phyloP scores from a whole-genome alignment of 2,329 filamentous ascomycete genomes.

The Stachybotrys elegans region DNA sequence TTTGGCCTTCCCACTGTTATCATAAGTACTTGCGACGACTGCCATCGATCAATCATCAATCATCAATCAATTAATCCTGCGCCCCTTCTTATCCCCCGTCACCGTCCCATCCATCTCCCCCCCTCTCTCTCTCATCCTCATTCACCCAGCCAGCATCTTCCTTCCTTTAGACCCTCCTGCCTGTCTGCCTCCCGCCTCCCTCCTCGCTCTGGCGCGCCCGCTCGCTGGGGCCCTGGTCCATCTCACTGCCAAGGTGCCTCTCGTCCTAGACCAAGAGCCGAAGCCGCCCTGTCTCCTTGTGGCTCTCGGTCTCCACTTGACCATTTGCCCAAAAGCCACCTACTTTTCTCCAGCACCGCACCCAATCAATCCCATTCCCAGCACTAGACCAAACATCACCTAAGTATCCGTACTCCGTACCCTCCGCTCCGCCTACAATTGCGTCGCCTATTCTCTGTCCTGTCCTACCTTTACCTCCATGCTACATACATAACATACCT shows the following conservation, averaged over 20 bases:
- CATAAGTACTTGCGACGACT: background rate
- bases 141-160: background rate
- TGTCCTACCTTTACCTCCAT: too few relatives aligned
- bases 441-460: background rate
- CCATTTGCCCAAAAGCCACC: constrained; percentile 3
- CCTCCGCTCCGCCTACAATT: background rate
- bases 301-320: constrained; percentile 3
- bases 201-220: background rate
- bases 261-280: background rate
- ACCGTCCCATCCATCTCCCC: too few relatives aligned
- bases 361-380: constrained; percentile 2
- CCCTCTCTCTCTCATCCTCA: too few relatives aligned
- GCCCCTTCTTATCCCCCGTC: too few relatives aligned
- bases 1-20: background rate
- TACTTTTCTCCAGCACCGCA: background rate
- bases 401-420: background rate
- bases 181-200: background rate
- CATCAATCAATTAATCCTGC: background rate
- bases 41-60: background rate
- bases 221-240: background rate
- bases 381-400: background rate
- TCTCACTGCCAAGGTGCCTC: background rate
- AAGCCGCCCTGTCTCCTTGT: constrained; percentile 1
- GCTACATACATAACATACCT: too few relatives aligned
- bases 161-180: background rate